Conservation (phyloP, 2,329 filamentous ascomycete genomes). For the Apiospora arundinis region DNA sequence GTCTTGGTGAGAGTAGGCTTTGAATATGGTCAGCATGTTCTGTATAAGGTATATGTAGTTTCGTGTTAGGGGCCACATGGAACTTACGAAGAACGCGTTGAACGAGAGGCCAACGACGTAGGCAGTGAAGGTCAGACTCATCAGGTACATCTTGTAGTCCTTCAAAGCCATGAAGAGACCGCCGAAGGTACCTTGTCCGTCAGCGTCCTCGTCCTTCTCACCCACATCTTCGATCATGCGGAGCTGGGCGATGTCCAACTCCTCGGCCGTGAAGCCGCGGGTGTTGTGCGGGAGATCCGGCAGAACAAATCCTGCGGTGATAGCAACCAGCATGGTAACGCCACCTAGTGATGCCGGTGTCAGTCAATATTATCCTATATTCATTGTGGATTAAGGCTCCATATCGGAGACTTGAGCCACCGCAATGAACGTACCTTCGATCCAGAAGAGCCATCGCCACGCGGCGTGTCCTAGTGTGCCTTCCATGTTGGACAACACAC, state of each 20-base stretch:
- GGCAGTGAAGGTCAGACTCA: conserved; percentile 67
- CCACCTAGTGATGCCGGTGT: conserved; percentile 54
- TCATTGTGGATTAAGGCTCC: no score
- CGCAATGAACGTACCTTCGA: conserved; percentile 17
- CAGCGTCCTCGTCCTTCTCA: conserved; percentile 58
- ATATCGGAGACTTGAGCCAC: not conserved
- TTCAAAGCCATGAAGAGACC: conserved; percentile 65
- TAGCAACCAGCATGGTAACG: conserved; percentile 55
- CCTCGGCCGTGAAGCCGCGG: conserved; percentile 64
- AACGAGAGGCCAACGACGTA: conserved; percentile 66
- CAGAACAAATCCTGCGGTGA: conserved; percentile 54
- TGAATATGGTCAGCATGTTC: conserved; percentile 1
- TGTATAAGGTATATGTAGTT: conserved; percentile 5
- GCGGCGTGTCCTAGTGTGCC: conserved; percentile 59
- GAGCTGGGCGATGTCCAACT: conserved; percentile 59
- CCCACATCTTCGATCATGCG: conserved; percentile 64
- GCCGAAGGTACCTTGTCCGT: conserved; percentile 55
- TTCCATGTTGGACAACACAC: conserved; percentile 65
- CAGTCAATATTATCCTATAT: not conserved
- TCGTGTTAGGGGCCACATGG: no score
- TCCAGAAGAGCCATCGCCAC: conserved; percentile 68
- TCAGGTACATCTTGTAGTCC: conserved; percentile 67
- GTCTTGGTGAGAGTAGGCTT: conserved; percentile 59
- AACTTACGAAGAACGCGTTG: conserved; percentile 62
- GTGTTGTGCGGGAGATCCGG: conserved; percentile 63